Evolutionary conservation across 345 rosid genomes (phyloP).

Genomic region (Dipteronia sinensis): DNA sequence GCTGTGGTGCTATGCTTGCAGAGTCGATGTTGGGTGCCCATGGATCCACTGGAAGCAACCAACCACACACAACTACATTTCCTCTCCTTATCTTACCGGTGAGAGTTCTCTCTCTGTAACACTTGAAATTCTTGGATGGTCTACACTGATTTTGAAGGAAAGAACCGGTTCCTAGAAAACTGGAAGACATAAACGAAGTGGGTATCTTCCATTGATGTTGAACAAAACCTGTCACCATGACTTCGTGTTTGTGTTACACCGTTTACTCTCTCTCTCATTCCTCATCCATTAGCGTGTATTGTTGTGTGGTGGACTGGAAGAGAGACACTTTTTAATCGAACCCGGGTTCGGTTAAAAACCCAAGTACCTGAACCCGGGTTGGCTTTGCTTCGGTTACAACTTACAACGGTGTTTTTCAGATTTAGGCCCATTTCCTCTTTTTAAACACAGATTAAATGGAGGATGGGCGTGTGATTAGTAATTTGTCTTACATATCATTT

Average conservation of each 20-base stretch:
- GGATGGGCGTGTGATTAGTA: no score
- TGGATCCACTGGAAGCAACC: conserved; percentile 79
- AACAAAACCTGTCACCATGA: conserved; percentile 26
- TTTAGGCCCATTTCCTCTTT: no score
- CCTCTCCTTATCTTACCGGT: conserved; percentile 24
- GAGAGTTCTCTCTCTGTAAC: conserved; percentile 17
- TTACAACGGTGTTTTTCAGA: no score
- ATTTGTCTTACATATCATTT: no score
- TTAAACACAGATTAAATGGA: no score
- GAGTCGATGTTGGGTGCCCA: conserved; percentile 89
- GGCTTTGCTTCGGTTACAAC: background rate
- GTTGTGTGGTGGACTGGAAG: background rate
- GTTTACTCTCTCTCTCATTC: background rate
- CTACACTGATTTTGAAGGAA: conserved; percentile 20
- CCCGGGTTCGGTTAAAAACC: background rate
- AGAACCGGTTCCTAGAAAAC: conserved; percentile 22
- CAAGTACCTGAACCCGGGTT: background rate
- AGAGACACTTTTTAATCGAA: background rate
- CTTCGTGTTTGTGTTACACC: background rate
- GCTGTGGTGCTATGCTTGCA: conserved; percentile 84
- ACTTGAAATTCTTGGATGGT: conserved; percentile 20
- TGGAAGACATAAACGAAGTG: conserved; percentile 16
- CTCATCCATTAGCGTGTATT: conserved; percentile 1
- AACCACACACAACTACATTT: conserved; percentile 37
- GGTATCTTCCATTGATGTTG: conserved; percentile 25